Conservation (phyloP, 306 rosid genomes). For the Cucumis hystrix region DNA sequence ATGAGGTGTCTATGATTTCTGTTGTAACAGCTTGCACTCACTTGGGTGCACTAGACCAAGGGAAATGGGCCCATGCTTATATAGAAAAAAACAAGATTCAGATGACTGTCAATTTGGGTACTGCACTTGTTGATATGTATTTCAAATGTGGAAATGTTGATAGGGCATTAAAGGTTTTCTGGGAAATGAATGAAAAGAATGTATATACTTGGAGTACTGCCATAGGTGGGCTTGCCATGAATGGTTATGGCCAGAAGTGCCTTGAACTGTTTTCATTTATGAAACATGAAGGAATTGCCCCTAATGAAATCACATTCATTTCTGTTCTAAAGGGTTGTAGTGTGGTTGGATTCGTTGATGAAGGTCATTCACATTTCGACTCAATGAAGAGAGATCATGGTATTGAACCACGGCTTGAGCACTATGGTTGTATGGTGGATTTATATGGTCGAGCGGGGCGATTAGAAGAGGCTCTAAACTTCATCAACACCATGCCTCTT, state of each 20-base stretch:
- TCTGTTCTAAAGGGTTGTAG: constrained; percentile 39
- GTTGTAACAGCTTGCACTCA: constrained; percentile 39
- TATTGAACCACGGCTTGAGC: constrained; percentile 42
- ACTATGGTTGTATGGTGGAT: constrained; percentile 51
- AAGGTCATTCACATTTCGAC: constrained; percentile 34
- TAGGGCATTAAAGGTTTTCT: constrained; percentile 49
- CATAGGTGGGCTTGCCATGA: constrained; percentile 50
- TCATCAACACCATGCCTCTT: constrained; percentile 48
- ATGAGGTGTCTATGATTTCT: constrained; percentile 50
- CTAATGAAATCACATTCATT: constrained; percentile 38
- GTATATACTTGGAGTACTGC: constrained; percentile 49
- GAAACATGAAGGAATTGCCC: constrained; percentile 30
- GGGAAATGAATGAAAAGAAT: constrained; percentile 48
- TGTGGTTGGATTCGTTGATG: constrained; percentile 44
- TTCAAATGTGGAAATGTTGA: constrained; percentile 42
- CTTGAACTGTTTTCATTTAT: constrained; percentile 31
- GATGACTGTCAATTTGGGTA: constrained; percentile 35
- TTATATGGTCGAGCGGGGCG: constrained; percentile 41
- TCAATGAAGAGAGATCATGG: constrained; percentile 32
- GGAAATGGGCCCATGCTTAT: constrained; percentile 51
- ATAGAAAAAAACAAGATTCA: constrained; percentile 29
- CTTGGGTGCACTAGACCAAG: constrained; percentile 49
- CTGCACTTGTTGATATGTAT: constrained; percentile 53
- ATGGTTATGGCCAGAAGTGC: constrained; percentile 41
- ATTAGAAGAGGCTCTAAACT: constrained; percentile 36